Conservation (phyloP, 352 stramenopile species). For the Lagenidium sp. region DNA sequence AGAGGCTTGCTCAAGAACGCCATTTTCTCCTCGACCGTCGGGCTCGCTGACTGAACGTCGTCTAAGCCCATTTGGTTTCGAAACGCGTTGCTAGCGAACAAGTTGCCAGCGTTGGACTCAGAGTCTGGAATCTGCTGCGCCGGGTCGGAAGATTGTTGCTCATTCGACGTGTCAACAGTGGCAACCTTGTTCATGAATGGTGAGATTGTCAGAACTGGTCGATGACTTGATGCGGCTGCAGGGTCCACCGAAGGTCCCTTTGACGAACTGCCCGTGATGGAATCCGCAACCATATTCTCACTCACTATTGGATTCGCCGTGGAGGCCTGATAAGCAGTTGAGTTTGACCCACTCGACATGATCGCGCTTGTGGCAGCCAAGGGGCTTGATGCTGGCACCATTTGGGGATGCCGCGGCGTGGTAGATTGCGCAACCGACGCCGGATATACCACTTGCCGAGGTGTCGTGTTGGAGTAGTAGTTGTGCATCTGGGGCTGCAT, state of each 20-base stretch:
- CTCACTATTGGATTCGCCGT: too few relatives aligned
- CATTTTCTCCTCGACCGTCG: constrained; percentile 12
- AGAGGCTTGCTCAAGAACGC: constrained; percentile 16
- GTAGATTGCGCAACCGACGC: constrained; percentile 4
- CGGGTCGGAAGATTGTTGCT: constrained; percentile 15
- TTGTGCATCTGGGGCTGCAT: constrained; percentile 32
- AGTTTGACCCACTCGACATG: too few relatives aligned
- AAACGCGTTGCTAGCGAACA: constrained; percentile 70
- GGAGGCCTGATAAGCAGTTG: too few relatives aligned
- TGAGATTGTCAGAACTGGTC: constrained; percentile 52
- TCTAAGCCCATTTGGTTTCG: constrained; percentile 59
- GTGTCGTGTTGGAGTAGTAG: constrained; percentile 15
- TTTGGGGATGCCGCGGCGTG: too few relatives aligned
- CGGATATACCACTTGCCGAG: constrained; percentile 10
- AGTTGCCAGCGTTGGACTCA: constrained; percentile 24
- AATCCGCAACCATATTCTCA: too few relatives aligned
- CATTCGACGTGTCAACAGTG: constrained; percentile 13
- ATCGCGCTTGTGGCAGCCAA: too few relatives aligned
- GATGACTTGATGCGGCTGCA: constrained; percentile 20
- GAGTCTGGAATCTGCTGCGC: not conserved
- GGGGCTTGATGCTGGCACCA: too few relatives aligned
- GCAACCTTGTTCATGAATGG: constrained; percentile 68
- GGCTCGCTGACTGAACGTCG: constrained; percentile 7
- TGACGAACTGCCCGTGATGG: too few relatives aligned
- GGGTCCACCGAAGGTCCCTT: too few relatives aligned